Conservation (phyloP, 208 protist species). For the Wallacemonas sp. region DNA sequence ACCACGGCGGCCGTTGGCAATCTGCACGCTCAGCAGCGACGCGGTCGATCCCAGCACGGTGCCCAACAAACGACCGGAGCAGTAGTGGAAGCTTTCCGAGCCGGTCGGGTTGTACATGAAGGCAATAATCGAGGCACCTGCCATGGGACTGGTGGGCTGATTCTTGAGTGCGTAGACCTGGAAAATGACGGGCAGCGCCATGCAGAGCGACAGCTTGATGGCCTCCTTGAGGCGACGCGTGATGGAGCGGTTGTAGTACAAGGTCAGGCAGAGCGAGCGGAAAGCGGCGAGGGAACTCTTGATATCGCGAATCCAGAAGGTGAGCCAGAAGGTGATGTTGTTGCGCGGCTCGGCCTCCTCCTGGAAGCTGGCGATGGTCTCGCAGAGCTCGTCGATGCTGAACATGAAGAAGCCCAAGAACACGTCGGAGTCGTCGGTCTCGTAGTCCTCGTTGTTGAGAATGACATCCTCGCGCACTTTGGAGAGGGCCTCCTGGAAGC, state of each 20-base stretch:
- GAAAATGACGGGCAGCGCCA: constrained; percentile 84
- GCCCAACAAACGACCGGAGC: constrained; percentile 80
- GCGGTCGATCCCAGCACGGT: constrained; percentile 82
- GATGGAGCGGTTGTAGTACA: constrained; percentile 62
- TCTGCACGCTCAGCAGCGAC: constrained; percentile 70
- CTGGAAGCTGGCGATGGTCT: constrained; percentile 77
- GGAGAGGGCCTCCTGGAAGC: constrained; percentile 86
- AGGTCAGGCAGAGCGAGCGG: constrained; percentile 44
- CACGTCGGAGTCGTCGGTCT: constrained; percentile 89
- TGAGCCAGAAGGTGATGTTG: constrained; percentile 47
- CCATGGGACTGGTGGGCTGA: constrained; percentile 73
- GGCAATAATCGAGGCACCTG: constrained; percentile 86
- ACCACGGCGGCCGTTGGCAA: constrained; percentile 53
- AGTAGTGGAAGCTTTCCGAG: constrained; percentile 91
- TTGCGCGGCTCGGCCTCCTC: constrained; percentile 51
- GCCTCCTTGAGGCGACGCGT: constrained; percentile 87
- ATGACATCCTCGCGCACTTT: constrained; percentile 87
- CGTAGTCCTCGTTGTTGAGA: constrained; percentile 90
- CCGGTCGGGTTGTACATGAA: constrained; percentile 88
- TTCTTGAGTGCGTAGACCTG: constrained; percentile 86
- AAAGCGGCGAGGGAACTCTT: constrained; percentile 68
- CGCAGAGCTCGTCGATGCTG: constrained; percentile 86
- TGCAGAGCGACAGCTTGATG: constrained; percentile 91
- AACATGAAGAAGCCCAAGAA: constrained; percentile 92
- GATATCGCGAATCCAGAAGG: constrained; percentile 59